Percentiles rank a stretch among this genome's conserved stretches.
Evolutionary conservation across 2,329 filamentous ascomycete species (phyloP).

Genomic region (Pseudogymnoascus sp.): DNA sequence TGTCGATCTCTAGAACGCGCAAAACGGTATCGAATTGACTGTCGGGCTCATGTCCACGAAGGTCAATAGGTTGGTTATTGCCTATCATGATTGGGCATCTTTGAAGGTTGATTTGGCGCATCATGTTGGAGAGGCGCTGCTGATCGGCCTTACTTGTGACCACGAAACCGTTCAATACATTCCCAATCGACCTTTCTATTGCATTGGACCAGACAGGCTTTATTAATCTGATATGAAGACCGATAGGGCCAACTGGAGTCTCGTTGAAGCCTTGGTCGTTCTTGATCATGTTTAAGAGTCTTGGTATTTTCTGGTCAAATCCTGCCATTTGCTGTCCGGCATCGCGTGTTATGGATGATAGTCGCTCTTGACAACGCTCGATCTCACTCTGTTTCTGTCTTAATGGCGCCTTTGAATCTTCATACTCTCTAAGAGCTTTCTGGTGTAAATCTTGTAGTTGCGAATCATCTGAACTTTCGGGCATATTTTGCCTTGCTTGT

Average conservation of each 20-base stretch:
- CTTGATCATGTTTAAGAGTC: slow-evolving; percentile 60
- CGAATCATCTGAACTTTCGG: slow-evolving; percentile 34
- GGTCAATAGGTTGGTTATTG: slow-evolving; percentile 46
- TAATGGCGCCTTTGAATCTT: slow-evolving; percentile 28
- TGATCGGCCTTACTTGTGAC: slow-evolving; percentile 73
- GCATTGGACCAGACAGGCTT: slow-evolving; percentile 78
- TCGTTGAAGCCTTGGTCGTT: slow-evolving; percentile 59
- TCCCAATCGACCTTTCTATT: slow-evolving; percentile 69
- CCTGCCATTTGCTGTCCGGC: slow-evolving; percentile 52
- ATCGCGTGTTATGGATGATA: slow-evolving; percentile 46
- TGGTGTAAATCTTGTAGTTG: slow-evolving; percentile 28
- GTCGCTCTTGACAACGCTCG: slow-evolving; percentile 39
- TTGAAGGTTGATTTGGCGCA: slow-evolving; percentile 46
- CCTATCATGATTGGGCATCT: slow-evolving; percentile 56
- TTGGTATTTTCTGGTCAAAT: slow-evolving; percentile 54
- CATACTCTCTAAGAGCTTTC: slow-evolving; percentile 26
- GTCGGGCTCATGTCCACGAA: slow-evolving; percentile 64
- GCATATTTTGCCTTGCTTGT: slow-evolving; percentile 35
- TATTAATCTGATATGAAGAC: slow-evolving; percentile 64
- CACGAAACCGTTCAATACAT: slow-evolving; percentile 64
- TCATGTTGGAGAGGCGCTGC: slow-evolving; percentile 54
- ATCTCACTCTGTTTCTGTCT: slow-evolving; percentile 46
- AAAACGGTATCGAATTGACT: slow-evolving; percentile 66
- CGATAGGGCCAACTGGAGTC: slow-evolving; percentile 77
- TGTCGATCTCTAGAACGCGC: slow-evolving; percentile 71